Evolutionary conservation across 306 rosid genomes (phyloP).

Genomic region (Betula pendula): DNA sequence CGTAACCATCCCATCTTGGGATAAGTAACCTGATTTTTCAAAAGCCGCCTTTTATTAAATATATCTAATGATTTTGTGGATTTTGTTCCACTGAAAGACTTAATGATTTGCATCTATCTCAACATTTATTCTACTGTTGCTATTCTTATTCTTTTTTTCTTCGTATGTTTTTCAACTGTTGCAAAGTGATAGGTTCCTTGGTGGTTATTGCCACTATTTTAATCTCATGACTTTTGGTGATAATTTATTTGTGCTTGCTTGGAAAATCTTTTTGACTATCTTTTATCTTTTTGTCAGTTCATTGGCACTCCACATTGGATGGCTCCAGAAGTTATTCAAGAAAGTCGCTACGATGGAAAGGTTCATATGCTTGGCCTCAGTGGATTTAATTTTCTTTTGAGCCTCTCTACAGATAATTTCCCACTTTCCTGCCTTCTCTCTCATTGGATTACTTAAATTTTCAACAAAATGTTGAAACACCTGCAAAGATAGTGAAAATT

Average conservation of each 20-base stretch:
- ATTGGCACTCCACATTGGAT: constrained; percentile 99
- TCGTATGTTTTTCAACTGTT: neutral
- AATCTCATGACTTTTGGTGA: constrained; percentile 22
- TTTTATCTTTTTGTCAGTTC: constrained; percentile 62
- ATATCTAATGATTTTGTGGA: neutral
- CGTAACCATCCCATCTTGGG: neutral
- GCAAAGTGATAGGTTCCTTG: neutral
- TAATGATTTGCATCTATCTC: neutral
- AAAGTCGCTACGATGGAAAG: constrained; percentile 98
- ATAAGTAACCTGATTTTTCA: neutral
- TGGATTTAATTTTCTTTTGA: constrained; percentile 27
- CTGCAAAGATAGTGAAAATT: neutral
- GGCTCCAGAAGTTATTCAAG: constrained; percentile 99
- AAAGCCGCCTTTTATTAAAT: neutral
- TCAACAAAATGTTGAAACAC: neutral
- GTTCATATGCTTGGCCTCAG: constrained; percentile 37
- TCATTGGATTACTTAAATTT: neutral
- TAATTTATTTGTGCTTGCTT: constrained; percentile 14
- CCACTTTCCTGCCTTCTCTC: constrained; percentile 18
- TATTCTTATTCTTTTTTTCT: neutral
- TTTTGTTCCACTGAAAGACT: neutral
- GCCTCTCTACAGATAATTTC: constrained; percentile 17
- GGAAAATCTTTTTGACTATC: constrained; percentile 25
- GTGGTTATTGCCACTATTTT: neutral
- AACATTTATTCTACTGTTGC: neutral